Evolutionary conservation across 148 eudicot species (phyloP), one percentile per base, ranked within the genome.

Genomic region (Oxyria digyna): DNA sequence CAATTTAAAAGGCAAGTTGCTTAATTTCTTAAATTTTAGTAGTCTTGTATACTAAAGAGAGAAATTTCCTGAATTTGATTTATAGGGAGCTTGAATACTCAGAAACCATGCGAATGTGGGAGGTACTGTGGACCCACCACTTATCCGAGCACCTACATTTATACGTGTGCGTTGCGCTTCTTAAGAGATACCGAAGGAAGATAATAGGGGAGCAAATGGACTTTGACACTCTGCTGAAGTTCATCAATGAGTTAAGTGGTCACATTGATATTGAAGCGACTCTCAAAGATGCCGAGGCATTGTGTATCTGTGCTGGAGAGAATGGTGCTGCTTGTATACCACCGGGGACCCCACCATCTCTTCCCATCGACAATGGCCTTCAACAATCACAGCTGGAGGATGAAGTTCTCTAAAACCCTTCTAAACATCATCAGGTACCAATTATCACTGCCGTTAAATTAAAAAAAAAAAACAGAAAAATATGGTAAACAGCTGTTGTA

Each of bases 181-280:
- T 93, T 43, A 93, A 90, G 81, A 78, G 85, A 67, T 67, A 88
- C 27, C 81, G 97, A 14, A 77, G 54, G 52, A 93, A 89, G 78
- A 93, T 93, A 72, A 86, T 93, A 69, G 96, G 92, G 71, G 90
- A 90, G 77, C 86, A 84, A 72, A 93, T 93, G 98, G 98, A 90
- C 74, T 93, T 93, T 11, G 98, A 93, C 83, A 90, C 92, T 9
- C 81, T 93, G 3, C 73, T 93, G 73, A 93, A 93, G 77, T 93
- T 93, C 78, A 89, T 90, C 66, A 93, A 93, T 38, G 96, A 84
- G 77, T 73, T 93, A 45, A 89, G 95, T 31, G 96, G 96, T 62
- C 88, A 87, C 24, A 85, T 90, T 21, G 87, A 87, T 76, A 87
- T 93, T 3, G 96, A 90, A 62, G 62, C 79, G 1, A 81, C 73